A percentile compares a stretch with the other conserved stretches of the same genome.
These are phyloP conservation scores for Gossypium gossypioides DNA, from an alignment of 441 rosid genomes.

Conservation along the genomic window DNA sequence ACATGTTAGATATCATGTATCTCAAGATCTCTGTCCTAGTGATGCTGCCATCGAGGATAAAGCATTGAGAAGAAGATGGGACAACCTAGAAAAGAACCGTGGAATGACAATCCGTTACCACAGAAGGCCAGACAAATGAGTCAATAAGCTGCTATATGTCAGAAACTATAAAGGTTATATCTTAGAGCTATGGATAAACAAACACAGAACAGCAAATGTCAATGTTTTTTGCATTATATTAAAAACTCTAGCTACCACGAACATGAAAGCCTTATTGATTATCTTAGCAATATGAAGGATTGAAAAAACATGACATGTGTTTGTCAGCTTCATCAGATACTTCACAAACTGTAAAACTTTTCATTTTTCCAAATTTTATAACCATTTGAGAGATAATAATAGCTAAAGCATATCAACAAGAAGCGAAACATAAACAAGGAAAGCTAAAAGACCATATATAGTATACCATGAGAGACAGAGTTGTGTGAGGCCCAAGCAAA, in stretches of 20 bases:
- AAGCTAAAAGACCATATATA: neutral
- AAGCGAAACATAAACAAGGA: neutral
- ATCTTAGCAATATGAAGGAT: neutral
- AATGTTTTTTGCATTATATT: too few species aligned
- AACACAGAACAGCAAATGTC: neutral
- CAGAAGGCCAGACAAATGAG: neutral
- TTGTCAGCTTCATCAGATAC: neutral
- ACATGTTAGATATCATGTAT: too few species aligned
- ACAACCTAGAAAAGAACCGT: neutral
- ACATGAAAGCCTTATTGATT: neutral
- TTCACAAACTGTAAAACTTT: neutral
- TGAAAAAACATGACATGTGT: neutral
- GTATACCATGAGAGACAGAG: slow-evolving; percentile 71
- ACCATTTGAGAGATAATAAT: neutral
- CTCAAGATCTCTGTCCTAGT: too few species aligned
- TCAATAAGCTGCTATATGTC: neutral
- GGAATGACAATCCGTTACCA: neutral
- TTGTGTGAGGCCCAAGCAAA: slow-evolving; percentile 64
- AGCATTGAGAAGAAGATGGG: neutral
- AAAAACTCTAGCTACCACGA: too few species aligned
- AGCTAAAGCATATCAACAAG: neutral
- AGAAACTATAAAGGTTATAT: neutral
- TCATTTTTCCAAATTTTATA: neutral
- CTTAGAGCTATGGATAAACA: neutral
- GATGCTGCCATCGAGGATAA: neutral